Base-by-base conservation (phyloP, 2,329 filamentous ascomycete species). In the Botryotinia globosa region DNA sequence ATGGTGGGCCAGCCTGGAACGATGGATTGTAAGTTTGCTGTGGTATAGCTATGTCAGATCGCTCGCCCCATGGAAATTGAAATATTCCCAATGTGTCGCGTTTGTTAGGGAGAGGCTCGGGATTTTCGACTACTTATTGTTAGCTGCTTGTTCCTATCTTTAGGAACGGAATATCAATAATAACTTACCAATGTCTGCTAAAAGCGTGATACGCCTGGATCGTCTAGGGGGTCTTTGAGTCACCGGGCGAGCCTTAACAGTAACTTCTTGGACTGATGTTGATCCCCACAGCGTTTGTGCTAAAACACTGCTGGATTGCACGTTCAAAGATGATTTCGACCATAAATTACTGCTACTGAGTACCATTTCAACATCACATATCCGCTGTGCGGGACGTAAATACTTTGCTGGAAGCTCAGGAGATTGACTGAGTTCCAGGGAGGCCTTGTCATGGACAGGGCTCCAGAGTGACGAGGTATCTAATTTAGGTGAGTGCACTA, bases 1-100 rank as follows among this genome's bases (percentile, higher is more conserved):
- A 65, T 10, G 74, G 64, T 71, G 76, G 75, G 25, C 71, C 74
- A 20, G 76, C 56, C 3, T 75, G 67, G 22, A 77, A 65, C 51
- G 65, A 66, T 63, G 76, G 73, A n/a, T 76, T 76, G 62, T 81
- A 71, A 81, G 80, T 75, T 83, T 83, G 71, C 85, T 79, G 42
- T 81, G 85, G 79, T 10, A 80, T 73, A 16, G 85, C 85, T 70
- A 84, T 84, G 79, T 90, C 88, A 32, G 88, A 90, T 76, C 82
- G 86, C 81, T 90, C 88, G 22, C 89, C 89, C 87, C 88, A 90
- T 3, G 89, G 88, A 75, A 90, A 90, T 76, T 89, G 87, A 82
- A 90, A 91, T 77, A 91, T 87, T 8, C 88, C 89, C 29, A 91
- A 83, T 18, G 88, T 90, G 20, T 85, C 87, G 59, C 85, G 84